Percentiles rank a stretch among this genome's conserved stretches.
Conservation (phyloP, 176 grass and related monocot genomes). For the Paspalum vaginatum region DNA sequence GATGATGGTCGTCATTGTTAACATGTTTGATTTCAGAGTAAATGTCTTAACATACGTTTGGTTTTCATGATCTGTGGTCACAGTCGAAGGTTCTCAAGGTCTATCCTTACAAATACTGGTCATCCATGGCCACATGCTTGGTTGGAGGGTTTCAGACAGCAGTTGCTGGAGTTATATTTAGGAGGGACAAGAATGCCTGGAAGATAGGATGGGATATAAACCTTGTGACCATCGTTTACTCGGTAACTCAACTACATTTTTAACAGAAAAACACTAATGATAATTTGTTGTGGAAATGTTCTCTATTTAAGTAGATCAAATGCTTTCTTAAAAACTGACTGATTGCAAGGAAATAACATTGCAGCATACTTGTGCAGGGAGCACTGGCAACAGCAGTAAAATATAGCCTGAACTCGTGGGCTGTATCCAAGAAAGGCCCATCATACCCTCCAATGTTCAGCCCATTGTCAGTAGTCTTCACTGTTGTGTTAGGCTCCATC, state of each 20-base stretch:
- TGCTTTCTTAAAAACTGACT: background rate
- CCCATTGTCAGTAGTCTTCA: constrained; percentile 56
- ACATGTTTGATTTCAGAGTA: background rate
- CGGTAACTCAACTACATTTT: constrained; percentile 34
- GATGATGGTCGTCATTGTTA: background rate
- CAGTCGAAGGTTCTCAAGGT: constrained; percentile 63
- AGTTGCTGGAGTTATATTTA: constrained; percentile 50
- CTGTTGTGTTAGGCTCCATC: constrained; percentile 36
- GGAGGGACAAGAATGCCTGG: constrained; percentile 51
- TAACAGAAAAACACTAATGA: background rate
- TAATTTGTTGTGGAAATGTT: background rate
- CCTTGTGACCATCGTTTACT: constrained; percentile 49
- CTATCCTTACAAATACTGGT: constrained; percentile 71
- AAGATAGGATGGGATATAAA: constrained; percentile 59
- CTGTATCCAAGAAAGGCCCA: constrained; percentile 49
- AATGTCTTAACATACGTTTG: background rate
- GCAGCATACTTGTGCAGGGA: constrained; percentile 40
- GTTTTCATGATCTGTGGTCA: background rate
- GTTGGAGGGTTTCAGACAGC: constrained; percentile 57
- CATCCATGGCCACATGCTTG: constrained; percentile 60
- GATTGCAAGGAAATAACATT: background rate
- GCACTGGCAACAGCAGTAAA: constrained; percentile 48
- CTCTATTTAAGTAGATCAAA: no score
- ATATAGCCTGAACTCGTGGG: constrained; percentile 62
- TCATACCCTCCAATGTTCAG: constrained; percentile 62